phyloP scores from a whole-genome alignment of 2,329 filamentous ascomycete species.

The Xylaria sp. region DNA sequence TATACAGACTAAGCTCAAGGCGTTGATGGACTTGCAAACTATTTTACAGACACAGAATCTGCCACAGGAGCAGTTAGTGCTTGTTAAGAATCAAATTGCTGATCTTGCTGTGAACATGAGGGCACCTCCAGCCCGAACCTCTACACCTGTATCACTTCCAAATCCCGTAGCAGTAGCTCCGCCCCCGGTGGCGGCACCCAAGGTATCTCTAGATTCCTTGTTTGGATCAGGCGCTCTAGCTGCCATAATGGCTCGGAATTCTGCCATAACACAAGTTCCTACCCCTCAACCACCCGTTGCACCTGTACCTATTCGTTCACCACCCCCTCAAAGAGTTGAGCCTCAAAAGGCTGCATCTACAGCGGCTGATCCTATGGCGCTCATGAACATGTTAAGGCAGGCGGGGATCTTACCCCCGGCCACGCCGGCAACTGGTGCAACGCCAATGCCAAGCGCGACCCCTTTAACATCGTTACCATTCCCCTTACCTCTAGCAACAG shows the following conservation, averaged over 20 bases:
- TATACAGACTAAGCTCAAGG: constrained; percentile 82
- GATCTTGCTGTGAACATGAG: constrained; percentile 75
- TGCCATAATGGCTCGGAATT: constrained; percentile 66
- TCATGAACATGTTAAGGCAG: constrained; percentile 75
- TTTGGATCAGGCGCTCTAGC: constrained; percentile 70
- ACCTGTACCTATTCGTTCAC: constrained; percentile 60
- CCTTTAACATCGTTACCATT: constrained; percentile 49
- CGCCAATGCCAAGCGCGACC: constrained; percentile 55
- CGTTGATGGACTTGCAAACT: constrained; percentile 84
- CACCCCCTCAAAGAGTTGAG: constrained; percentile 58
- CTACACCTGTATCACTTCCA: constrained; percentile 54
- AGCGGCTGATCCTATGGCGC: constrained; percentile 63
- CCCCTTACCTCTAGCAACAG: constrained; percentile 53
- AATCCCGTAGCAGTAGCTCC: constrained; percentile 54
- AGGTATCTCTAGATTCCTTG: constrained; percentile 67
- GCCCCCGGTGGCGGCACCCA: constrained; percentile 50
- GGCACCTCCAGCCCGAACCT: constrained; percentile 57
- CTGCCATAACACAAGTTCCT: constrained; percentile 61
- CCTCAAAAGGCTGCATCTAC: constrained; percentile 53
- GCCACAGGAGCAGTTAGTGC: constrained; percentile 82
- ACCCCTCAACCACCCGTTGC: constrained; percentile 58
- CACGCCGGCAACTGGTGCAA: constrained; percentile 40
- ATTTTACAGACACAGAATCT: constrained; percentile 82
- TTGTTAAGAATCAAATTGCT: constrained; percentile 86
- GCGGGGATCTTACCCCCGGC: constrained; percentile 71